Evolutionary conservation across 148 eudicot species (phyloP), one percentile per base, ranked within the genome.

Genomic region (Cornus suecica): DNA sequence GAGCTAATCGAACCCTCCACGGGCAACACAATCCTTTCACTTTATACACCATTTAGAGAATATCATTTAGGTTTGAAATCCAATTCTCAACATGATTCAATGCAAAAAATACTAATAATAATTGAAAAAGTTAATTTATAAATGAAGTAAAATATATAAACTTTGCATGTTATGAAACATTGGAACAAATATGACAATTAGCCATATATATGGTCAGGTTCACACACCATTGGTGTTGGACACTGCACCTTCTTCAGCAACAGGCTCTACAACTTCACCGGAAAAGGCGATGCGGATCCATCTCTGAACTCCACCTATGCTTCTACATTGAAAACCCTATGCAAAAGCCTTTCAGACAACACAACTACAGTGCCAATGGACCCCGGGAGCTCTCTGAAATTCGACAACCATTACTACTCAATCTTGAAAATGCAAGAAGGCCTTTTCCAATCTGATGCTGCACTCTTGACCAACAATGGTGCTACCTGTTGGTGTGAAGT

Each of bases 191-290:
- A 3, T 37, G 9, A 37, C 7, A 6, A 37, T 37, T 37, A 37
- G 42, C 42, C 7, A n/a, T 37, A 6, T 37, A 6, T 0, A 6
- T 6, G 42, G 7, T 37, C 76, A 83, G 89, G 91, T 14, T 89
- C 86, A 51, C 91, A 88, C 64, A 88, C 89, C 1, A 80, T 86
- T 71, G 89, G 89, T 27, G 65, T 67, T 23, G 65, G 83, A 42
- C 86, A 79, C 56, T 88, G 89, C 74, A 61, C 28, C 34, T 27
- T 66, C 11, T 32, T 86, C 32, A 29, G 75, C 5, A 56, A 65
- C 8, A 82, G 91, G 58, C 86, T 88, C 0, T 79, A 74, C 87
- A 81, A 83, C 68, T 86, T 88, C 78, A 86, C 83, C 23, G 89
- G 87, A 25, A 66, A 68, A 25, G 86, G 86, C 25, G 87, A 77